phyloP scores from a whole-genome alignment of 164 flowering plant species.

The Cinnamomum chago region DNA sequence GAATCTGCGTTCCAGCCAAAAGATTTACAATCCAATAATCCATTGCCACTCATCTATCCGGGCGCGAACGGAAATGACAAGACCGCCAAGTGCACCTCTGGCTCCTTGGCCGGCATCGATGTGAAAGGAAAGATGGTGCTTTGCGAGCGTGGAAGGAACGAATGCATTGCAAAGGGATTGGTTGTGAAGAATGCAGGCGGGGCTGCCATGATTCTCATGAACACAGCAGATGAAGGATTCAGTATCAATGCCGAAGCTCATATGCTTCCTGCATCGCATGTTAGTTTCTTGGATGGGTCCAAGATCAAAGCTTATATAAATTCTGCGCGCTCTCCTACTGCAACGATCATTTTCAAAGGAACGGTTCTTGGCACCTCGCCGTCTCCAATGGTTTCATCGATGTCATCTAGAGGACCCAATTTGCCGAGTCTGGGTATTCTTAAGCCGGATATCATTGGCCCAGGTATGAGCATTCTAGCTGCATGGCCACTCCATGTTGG shows the following conservation, averaged over 20 bases:
- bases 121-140: constrained; percentile 33
- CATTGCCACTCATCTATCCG: constrained; percentile 29
- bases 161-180: constrained; percentile 21
- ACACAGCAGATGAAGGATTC: constrained; percentile 15
- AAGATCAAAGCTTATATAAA: constrained; percentile 39
- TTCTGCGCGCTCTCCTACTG: constrained; percentile 34
- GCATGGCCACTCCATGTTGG: constrained; percentile 7
- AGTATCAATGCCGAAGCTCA: constrained; percentile 29
- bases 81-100: constrained; percentile 13
- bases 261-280: constrained; percentile 41
- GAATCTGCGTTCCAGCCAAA: constrained; percentile 28
- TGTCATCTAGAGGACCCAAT: constrained; percentile 8
- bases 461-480: constrained; percentile 12
- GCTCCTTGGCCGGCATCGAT: constrained; percentile 14
- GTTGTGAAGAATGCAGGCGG: constrained; percentile 38
- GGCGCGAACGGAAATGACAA: constrained; percentile 15
- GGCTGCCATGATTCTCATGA: constrained; percentile 20
- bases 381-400: not conserved
- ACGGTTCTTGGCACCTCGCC: constrained; percentile 24
- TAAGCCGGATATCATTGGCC: constrained; percentile 61
- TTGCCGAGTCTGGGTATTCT: constrained; percentile 28
- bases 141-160: constrained; percentile 21
- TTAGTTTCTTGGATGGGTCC: constrained; percentile 26
- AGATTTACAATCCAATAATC: constrained; percentile 9
- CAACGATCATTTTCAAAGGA: constrained; percentile 37